Evolutionary conservation across 129 eudicot species (phyloP), one percentile per base, ranked within the genome.

Genomic region (Oenanthe sinensis): DNA sequence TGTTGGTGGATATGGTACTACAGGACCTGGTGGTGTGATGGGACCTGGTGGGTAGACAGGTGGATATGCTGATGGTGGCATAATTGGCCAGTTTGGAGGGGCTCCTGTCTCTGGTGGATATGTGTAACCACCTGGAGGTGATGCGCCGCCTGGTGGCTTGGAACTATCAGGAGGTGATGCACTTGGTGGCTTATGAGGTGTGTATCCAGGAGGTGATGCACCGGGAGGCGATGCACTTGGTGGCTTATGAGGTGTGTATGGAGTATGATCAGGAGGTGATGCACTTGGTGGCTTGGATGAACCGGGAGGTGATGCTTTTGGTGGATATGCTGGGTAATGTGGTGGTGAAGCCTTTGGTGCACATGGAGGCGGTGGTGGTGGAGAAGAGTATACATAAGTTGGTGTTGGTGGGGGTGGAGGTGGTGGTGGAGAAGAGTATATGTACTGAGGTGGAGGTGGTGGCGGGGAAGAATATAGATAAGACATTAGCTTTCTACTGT

Each of bases 391-490:
- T 5, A 71, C 58, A 9, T 85, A 83, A 22, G 74, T 30, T 2
- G 90, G 90, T 14, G 85, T 83, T 17, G 88, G 75, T 54, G 85
- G 73, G 5, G 40, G 81, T 10, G 81, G 75, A 0, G 81, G 79
- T 9, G 79, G 78, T 0, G 85, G 85, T 19, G 87, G 86, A 2
- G 86, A 82, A 7, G 88, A 82, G 42, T 83, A 75, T 2, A 75
- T 33, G 4, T 8, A 47, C 26, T 48, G 52, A 0, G 82, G 82
- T 13, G 78, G 44, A 3, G 78, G 78, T 7, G 83, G 83, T 12
- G 83, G 78, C 5, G 82, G 82, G 11, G 82, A 80, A 20, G 33
- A 60, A 8, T 74, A 74, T 0, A 73, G 65, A 30, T 74, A 80
- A 44, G 63, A 67, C 39, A 58, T 72, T 6, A 80, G 40, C 22